Conservation (phyloP, 345 rosid species). For the Odontarrhena argentea region DNA sequence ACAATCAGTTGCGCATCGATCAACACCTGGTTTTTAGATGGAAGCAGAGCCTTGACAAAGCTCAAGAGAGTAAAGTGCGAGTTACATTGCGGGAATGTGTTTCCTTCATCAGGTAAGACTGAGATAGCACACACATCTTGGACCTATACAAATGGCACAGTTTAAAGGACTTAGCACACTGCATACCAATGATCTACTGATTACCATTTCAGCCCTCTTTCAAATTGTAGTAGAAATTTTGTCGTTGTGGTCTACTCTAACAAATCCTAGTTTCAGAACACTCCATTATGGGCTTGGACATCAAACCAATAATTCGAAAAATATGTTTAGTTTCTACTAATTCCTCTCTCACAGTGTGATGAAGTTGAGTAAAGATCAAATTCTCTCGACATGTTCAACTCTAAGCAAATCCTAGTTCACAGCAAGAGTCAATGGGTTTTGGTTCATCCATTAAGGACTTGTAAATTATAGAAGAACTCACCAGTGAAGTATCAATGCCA, state of each 20-base stretch:
- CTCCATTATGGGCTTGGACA: too few relatives aligned
- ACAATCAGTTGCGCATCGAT: slow-evolving; percentile 52
- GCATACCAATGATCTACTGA: slow-evolving; percentile 18
- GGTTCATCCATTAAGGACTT: too few relatives aligned
- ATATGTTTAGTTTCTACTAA: too few relatives aligned
- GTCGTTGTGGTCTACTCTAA: too few relatives aligned
- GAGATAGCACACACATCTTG: slow-evolving; percentile 66
- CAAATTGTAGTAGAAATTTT: background rate
- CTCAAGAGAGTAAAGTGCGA: slow-evolving; percentile 62
- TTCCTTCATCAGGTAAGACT: slow-evolving; percentile 63
- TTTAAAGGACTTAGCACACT: slow-evolving; percentile 8
- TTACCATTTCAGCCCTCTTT: background rate
- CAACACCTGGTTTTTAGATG: slow-evolving; percentile 57
- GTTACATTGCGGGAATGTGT: slow-evolving; percentile 39
- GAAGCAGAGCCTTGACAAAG: slow-evolving; percentile 65
- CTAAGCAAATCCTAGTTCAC: too few relatives aligned
- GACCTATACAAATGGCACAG: slow-evolving; percentile 50
- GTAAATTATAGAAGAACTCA: slow-evolving; percentile 36
- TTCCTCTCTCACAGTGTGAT: too few relatives aligned
- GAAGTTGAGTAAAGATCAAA: too few relatives aligned
- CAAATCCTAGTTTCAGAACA: too few relatives aligned
- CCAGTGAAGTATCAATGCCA: slow-evolving; percentile 48
- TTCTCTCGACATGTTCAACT: too few relatives aligned
- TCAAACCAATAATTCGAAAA: too few relatives aligned
- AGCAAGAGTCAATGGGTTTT: too few relatives aligned